Evolutionary conservation across 2,329 filamentous ascomycete species (phyloP).

Genomic region (Colletotrichum shisoi): DNA sequence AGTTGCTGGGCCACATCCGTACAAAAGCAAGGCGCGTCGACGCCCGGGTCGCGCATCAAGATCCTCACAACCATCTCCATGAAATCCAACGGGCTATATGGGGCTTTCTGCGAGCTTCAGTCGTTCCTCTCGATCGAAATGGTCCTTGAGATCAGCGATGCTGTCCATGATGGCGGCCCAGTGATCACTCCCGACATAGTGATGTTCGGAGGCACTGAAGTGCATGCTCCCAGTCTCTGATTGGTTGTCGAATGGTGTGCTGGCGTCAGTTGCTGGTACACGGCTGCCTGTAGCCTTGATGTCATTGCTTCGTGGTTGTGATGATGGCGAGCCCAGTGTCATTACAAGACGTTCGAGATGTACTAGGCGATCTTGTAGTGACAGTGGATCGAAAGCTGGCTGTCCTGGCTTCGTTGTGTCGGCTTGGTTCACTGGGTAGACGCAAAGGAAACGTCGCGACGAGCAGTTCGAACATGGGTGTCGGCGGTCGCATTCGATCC

Average conservation of each 20-base stretch:
- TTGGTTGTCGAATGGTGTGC: conserved; percentile 11
- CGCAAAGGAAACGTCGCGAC: conserved; percentile 30
- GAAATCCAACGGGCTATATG: fast-evolving
- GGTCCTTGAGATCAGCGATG: conserved; percentile 52
- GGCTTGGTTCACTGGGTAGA: conserved; percentile 41
- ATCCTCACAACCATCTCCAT: fast-evolving
- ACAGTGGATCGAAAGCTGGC: neutral
- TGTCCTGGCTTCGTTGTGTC: neutral
- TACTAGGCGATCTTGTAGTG: conserved; percentile 41
- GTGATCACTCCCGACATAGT: conserved; percentile 51
- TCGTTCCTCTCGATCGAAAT: conserved; percentile 45
- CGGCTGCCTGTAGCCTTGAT: neutral
- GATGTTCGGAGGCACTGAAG: conserved; percentile 40
- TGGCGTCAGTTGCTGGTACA: neutral
- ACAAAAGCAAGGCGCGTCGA: conserved; percentile 15
- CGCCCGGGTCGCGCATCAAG: no score
- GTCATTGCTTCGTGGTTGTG: neutral
- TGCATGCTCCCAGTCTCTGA: conserved; percentile 48
- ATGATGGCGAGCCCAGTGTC: conserved; percentile 30
- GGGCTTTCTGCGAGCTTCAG: neutral
- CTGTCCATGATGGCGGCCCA: conserved; percentile 54
- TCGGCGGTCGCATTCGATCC: conserved; percentile 43
- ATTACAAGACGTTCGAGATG: conserved; percentile 47
- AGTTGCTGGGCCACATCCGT: conserved; percentile 2
- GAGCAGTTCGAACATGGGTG: conserved; percentile 42